Evolutionary conservation across 371 early-diverging fungal genomes (phyloP).

Genomic region (Enterocytospora artemiae): DNA sequence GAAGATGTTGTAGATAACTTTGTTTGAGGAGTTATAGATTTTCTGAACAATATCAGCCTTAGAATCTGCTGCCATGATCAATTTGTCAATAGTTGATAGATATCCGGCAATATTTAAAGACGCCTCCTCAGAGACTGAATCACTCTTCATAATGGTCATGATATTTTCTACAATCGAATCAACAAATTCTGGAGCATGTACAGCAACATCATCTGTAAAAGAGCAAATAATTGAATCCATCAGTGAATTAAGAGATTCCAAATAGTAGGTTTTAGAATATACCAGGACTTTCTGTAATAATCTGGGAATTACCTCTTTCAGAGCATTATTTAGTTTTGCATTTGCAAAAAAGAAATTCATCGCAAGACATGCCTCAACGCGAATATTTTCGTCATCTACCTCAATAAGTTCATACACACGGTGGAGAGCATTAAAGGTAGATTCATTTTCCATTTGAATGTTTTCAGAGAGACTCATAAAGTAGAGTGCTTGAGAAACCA

Average conservation of each 20-base stretch:
- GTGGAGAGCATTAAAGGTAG: slow-evolving; percentile 19
- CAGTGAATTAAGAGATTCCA: slow-evolving; percentile 49
- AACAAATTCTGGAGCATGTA: slow-evolving; percentile 52
- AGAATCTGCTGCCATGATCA: slow-evolving; percentile 38
- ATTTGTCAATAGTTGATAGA: slow-evolving; percentile 45
- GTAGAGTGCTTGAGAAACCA: slow-evolving; percentile 54
- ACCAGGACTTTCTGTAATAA: slow-evolving; percentile 41
- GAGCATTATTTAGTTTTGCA: neutral
- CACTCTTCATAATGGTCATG: slow-evolving; percentile 33
- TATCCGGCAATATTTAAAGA: slow-evolving; percentile 47
- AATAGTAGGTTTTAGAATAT: slow-evolving; percentile 40
- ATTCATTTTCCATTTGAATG: slow-evolving; percentile 4
- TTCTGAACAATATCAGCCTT: slow-evolving; percentile 15
- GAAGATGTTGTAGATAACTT: slow-evolving; percentile 38
- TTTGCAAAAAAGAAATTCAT: slow-evolving; percentile 45
- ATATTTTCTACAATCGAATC: slow-evolving; percentile 36
- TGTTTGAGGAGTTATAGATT: slow-evolving; percentile 31
- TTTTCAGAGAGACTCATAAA: slow-evolving; percentile 30
- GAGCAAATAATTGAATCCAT: slow-evolving; percentile 48
- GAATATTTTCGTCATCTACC: slow-evolving; percentile 34
- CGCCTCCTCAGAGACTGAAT: slow-evolving; percentile 42
- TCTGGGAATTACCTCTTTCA: slow-evolving; percentile 40
- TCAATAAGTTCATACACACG: slow-evolving; percentile 23
- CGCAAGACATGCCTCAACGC: slow-evolving; percentile 50
- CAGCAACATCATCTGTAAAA: slow-evolving; percentile 47